A percentile compares a stretch with the other conserved stretches of the same genome.
phyloP scores from a whole-genome alignment of 805 yeast genomes.

The Yamadazyma phyllophila region DNA sequence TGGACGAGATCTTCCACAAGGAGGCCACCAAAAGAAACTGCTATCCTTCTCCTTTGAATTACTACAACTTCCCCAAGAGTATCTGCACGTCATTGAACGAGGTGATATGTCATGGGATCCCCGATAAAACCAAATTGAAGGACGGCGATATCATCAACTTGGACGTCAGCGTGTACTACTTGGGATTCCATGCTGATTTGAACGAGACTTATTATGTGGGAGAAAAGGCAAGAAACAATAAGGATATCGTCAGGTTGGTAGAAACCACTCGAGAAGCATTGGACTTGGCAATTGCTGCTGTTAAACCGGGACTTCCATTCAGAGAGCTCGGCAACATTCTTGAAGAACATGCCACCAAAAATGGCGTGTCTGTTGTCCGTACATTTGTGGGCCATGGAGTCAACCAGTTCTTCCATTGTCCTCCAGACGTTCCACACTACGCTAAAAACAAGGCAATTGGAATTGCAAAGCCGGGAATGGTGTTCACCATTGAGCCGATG shows the following conservation, averaged over 20 bases:
- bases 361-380: slow-evolving; percentile 83
- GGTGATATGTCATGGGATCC: slow-evolving; percentile 95
- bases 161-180: slow-evolving; percentile 80
- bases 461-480: slow-evolving; percentile 92
- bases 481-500: slow-evolving; percentile 98
- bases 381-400: slow-evolving; percentile 94
- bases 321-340: slow-evolving; percentile 84
- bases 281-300: slow-evolving; percentile 75
- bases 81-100: slow-evolving; percentile 94
- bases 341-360: slow-evolving; percentile 77
- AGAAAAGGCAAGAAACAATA: slow-evolving; percentile 74
- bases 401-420: slow-evolving; percentile 81
- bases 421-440: slow-evolving; percentile 92
- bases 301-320: slow-evolving; percentile 90
- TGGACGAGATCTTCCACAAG: slow-evolving; percentile 81
- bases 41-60: slow-evolving; percentile 94
- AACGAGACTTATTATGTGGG: slow-evolving; percentile 98
- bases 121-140: slow-evolving; percentile 79
- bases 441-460: slow-evolving; percentile 93
- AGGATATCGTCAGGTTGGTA: slow-evolving; percentile 79
- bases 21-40: slow-evolving; percentile 87
- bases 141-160: slow-evolving; percentile 95
- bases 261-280: slow-evolving; percentile 85
- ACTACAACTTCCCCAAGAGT: slow-evolving; percentile 89
- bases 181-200: slow-evolving; percentile 91